Base-by-base conservation (phyloP, 78 protist species). In the Corallochytrium limacisporum region DNA sequence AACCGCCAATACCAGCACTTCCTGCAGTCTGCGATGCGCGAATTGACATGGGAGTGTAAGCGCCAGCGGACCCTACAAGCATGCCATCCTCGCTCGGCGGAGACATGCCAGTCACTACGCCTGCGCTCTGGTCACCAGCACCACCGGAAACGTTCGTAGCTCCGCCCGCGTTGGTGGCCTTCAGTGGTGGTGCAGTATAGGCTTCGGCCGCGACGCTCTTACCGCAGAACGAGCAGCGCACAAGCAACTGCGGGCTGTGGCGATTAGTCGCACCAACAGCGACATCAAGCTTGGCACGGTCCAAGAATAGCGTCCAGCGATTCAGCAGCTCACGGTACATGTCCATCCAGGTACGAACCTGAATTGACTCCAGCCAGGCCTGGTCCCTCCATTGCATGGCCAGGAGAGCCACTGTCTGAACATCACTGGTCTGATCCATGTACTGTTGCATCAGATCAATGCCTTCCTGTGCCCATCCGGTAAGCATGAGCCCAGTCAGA, bases 221-320 rank as follows among this genome's bases (percentile, higher is more conserved):
- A 26, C 32, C 8, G 42, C 75, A 69, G 3, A 69, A 60, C 46
- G 20, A 18, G 59, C 65, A 75, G 7, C 26, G 1, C n/a, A 65
- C 72, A 3, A 47, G 72, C 20, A 36, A 12, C 35, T 56, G 60
- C 18, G 15, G n/a, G 48, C 2, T 12, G n/a, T 28, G 37, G 31
- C 10, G 31, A 28, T 48, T 8, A 16, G 43, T 28, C 22, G 3
- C 13, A 20, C n/a, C 28, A 29, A 46, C 24, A 13, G 54, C 50
- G 15, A 80, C 70, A 29, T 88, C 93, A 4, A 82, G 43, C 15
- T 13, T n/a, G 3, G 90, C 87, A 3, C 94, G 67, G 39, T 31
- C 82, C 48, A 79, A 80, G 79, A 78, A 88, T 32, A 84, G 39
- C 31, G 46, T 73, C 93, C 93, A 88, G 35, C 40, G 60, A 47